phyloP scores from a whole-genome alignment of 305 asterid species.

The Fraxinus sp. region DNA sequence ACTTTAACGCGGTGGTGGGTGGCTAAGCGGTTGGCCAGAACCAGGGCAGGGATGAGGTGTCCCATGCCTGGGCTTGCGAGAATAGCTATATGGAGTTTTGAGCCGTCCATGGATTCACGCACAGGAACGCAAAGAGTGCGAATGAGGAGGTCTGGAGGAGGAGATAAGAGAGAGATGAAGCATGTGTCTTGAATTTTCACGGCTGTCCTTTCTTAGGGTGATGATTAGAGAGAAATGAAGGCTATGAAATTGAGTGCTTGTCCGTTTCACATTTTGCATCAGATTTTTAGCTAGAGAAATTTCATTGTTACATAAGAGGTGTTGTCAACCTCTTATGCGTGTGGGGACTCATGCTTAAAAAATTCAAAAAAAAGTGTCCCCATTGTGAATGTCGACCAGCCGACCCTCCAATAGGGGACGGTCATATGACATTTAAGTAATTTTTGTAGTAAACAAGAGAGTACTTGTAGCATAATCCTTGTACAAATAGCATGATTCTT shows the following conservation, averaged over 20 bases:
- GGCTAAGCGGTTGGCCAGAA: conserved; percentile 57
- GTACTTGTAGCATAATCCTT: too few species aligned
- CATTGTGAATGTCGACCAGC: too few species aligned
- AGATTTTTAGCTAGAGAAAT: too few species aligned
- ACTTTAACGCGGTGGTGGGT: conserved; percentile 40
- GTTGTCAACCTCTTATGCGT: too few species aligned
- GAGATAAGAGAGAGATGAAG: background rate
- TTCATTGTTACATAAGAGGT: too few species aligned
- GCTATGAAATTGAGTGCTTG: background rate
- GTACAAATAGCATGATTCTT: too few species aligned
- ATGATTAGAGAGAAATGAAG: background rate
- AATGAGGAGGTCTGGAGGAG: background rate
- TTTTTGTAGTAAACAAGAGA: too few species aligned
- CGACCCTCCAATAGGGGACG: too few species aligned
- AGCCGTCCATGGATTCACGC: conserved; percentile 17
- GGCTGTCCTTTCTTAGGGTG: background rate
- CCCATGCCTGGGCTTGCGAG: conserved; percentile 74
- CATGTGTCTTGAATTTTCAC: background rate
- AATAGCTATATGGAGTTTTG: conserved; percentile 39
- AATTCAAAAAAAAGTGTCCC: too few species aligned
- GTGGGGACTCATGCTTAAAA: too few species aligned
- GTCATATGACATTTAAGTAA: too few species aligned
- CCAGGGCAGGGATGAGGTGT: conserved; percentile 52
- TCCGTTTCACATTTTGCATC: background rate
- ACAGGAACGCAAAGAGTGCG: background rate